Evolutionary conservation across 768 basidiomycete species (phyloP).

Genomic region (Mycena maculata): DNA sequence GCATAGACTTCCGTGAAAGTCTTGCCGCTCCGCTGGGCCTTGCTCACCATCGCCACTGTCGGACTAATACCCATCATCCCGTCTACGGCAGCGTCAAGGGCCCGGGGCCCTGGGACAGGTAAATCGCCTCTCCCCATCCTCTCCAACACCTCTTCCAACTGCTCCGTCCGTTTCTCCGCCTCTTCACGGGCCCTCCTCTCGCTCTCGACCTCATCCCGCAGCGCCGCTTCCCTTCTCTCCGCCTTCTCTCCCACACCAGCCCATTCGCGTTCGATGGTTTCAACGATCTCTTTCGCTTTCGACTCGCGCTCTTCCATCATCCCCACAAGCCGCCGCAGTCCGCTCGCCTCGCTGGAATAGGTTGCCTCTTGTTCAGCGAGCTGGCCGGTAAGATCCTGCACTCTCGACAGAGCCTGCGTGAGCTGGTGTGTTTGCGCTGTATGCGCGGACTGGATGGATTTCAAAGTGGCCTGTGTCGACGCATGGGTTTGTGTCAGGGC

Average conservation of each 20-base stretch:
- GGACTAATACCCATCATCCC: conserved; percentile 83
- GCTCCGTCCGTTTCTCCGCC: conserved; percentile 76
- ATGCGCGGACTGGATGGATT: conserved; percentile 79
- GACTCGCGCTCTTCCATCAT: conserved; percentile 92
- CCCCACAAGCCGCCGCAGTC: conserved; percentile 77
- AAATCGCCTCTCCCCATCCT: conserved; percentile 80
- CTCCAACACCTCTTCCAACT: conserved; percentile 79
- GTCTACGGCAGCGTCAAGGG: conserved; percentile 62
- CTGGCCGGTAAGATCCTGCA: conserved; percentile 80
- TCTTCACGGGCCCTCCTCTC: conserved; percentile 78
- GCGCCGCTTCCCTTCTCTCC: conserved; percentile 70
- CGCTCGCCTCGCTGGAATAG: conserved; percentile 81
- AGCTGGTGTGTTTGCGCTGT: conserved; percentile 79
- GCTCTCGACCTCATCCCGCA: conserved; percentile 78
- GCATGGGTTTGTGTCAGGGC: conserved; percentile 74
- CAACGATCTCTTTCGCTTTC: conserved; percentile 85
- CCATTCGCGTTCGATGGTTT: conserved; percentile 86
- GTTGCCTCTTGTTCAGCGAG: conserved; percentile 88
- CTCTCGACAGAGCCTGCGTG: conserved; percentile 78
- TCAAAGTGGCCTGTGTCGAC: conserved; percentile 74
- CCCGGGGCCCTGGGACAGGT: conserved; percentile 61
- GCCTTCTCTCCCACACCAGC: conserved; percentile 76
- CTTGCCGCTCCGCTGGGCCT: conserved; percentile 83
- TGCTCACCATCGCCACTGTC: conserved; percentile 87
- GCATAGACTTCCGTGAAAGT: conserved; percentile 95